phyloP scores from a whole-genome alignment of 1,284 basidiomycete species.

The Cutaneotrichosporon dermatis region DNA sequence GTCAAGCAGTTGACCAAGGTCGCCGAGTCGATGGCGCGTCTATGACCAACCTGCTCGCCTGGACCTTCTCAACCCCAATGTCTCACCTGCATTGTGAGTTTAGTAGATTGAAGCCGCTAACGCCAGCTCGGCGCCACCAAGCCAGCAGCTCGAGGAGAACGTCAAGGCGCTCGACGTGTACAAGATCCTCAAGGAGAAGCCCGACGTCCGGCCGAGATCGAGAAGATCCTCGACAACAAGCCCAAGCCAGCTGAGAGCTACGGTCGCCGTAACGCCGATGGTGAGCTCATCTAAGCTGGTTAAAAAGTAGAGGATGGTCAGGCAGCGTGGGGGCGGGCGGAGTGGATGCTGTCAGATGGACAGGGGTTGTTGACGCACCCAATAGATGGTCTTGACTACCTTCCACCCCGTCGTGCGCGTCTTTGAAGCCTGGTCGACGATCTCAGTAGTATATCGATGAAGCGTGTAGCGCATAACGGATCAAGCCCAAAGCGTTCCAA shows the following conservation, averaged over 20 bases:
- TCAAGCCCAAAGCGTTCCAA: no score
- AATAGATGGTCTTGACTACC: no score
- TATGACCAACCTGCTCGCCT: constrained; percentile 65
- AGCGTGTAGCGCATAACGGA: no score
- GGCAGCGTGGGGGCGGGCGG: background rate
- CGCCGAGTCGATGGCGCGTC: constrained; percentile 58
- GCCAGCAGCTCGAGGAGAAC: constrained; percentile 63
- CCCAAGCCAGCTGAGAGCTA: constrained; percentile 37
- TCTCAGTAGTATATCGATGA: no score
- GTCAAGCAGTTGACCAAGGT: constrained; percentile 60
- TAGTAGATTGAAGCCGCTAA: background rate
- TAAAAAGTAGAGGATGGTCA: background rate
- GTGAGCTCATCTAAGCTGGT: constrained; percentile 6
- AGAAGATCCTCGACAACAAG: constrained; percentile 59
- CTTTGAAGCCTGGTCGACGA: no score
- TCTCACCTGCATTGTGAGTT: constrained; percentile 62
- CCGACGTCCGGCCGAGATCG: constrained; percentile 63
- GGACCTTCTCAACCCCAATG: constrained; percentile 68
- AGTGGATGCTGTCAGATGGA: no score
- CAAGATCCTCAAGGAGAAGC: constrained; percentile 58
- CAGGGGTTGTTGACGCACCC: no score
- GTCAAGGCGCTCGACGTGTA: constrained; percentile 66
- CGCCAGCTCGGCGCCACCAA: constrained; percentile 44
- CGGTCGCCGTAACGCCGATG: constrained; percentile 20
- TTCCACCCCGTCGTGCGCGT: no score